These are phyloP conservation scores for Phaeodactylum tricornutum DNA, from an alignment of 108 stramenopile species.

Conservation along the genomic window DNA sequence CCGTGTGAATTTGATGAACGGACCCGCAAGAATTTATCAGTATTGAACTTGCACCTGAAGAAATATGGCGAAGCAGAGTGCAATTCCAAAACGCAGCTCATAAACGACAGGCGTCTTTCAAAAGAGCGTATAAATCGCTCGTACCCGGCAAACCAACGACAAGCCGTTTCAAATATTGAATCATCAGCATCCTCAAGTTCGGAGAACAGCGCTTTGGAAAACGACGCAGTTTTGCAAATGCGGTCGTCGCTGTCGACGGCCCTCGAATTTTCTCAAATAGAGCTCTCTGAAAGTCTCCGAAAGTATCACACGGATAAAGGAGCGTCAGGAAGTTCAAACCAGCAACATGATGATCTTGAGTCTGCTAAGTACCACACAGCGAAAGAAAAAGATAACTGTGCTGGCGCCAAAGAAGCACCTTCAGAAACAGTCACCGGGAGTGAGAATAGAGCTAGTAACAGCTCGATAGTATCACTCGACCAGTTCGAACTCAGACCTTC, in stretches of 20 bases:
- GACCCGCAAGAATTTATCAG: neutral
- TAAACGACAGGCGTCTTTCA: slow-evolving; percentile 19
- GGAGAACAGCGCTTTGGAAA: neutral
- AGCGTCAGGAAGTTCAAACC: too few species aligned
- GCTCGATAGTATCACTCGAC: neutral
- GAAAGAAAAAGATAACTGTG: too few species aligned
- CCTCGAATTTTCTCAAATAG: too few species aligned
- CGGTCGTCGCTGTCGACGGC: too few species aligned
- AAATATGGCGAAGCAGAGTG: slow-evolving; percentile 13
- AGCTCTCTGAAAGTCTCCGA: too few species aligned
- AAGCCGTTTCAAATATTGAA: neutral
- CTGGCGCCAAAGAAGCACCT: too few species aligned
- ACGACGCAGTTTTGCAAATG: neutral
- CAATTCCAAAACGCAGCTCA: slow-evolving; percentile 24
- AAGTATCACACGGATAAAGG: too few species aligned
- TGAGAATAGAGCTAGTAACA: neutral
- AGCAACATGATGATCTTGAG: too few species aligned
- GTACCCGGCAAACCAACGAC: slow-evolving; percentile 2
- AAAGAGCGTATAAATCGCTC: slow-evolving; percentile 6
- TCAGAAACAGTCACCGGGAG: neutral
- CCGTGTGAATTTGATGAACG: neutral
- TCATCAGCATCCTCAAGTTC: slow-evolving; percentile 5
- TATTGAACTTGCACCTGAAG: slow-evolving; percentile 24
- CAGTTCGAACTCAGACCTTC: too few species aligned
- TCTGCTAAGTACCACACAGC: too few species aligned